Evolutionary conservation across 2,329 filamentous ascomycete species (phyloP).

Genomic region (Sporothrix inflata): DNA sequence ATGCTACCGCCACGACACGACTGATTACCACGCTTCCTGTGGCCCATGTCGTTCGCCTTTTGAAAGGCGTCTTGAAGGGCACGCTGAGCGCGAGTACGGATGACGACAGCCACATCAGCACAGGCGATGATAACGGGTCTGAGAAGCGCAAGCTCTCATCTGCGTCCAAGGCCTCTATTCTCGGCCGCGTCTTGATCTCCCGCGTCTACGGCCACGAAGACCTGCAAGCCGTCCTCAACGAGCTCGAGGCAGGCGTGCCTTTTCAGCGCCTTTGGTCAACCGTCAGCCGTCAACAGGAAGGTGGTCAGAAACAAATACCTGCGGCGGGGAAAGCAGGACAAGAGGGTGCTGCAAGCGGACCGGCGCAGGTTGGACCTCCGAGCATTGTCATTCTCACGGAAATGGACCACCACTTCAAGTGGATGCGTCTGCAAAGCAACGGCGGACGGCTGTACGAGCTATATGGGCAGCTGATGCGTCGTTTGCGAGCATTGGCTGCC

Average conservation of each 20-base stretch:
- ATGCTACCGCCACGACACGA: slow-evolving; percentile 40
- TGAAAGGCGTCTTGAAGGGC: slow-evolving; percentile 48
- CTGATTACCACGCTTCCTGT: slow-evolving; percentile 55
- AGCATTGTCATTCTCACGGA: slow-evolving; percentile 31
- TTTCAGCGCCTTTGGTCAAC: slow-evolving; percentile 31
- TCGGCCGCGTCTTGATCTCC: slow-evolving; percentile 58
- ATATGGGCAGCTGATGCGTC: slow-evolving; percentile 33
- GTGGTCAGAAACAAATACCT: not conserved
- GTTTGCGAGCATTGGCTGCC: slow-evolving; percentile 27
- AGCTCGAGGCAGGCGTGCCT: slow-evolving; percentile 38
- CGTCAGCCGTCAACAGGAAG: not conserved
- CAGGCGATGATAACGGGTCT: not conserved
- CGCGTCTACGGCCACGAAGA: slow-evolving; percentile 63
- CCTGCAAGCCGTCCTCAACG: slow-evolving; percentile 58
- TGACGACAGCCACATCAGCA: slow-evolving; percentile 30
- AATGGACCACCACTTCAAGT: slow-evolving; percentile 35
- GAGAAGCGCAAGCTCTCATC: not conserved
- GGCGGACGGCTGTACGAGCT: slow-evolving; percentile 30
- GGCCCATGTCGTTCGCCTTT: slow-evolving; percentile 45
- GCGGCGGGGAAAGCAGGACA: not conserved
- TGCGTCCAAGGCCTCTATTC: slow-evolving; percentile 32
- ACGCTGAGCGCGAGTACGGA: not conserved
- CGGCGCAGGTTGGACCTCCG: not conserved
- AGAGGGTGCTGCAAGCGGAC: not conserved
- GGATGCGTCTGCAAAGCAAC: slow-evolving; percentile 33